Conservation (phyloP, 140 eudicot genomes). For the Stevia rebaudiana region DNA sequence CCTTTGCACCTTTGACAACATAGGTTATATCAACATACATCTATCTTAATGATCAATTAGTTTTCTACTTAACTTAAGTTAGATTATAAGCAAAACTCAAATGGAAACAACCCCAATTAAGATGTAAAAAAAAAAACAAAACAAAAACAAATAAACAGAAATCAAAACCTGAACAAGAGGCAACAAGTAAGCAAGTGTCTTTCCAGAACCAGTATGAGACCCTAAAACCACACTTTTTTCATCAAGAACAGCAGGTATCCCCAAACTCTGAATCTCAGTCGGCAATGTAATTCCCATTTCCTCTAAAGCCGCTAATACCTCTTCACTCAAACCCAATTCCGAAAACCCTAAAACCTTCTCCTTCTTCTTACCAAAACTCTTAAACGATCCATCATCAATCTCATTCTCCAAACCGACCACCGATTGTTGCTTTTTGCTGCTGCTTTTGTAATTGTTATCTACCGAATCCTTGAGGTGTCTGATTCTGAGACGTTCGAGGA, state of each 20-base stretch:
- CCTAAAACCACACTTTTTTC: constrained; percentile 84
- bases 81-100: neutral
- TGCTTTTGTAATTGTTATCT: neutral
- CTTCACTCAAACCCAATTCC: constrained; percentile 79
- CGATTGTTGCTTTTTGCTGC: constrained; percentile 24
- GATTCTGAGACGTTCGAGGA: constrained; percentile 63
- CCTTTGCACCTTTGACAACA: too few species aligned
- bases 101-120: neutral
- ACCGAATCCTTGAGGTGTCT: constrained; percentile 70
- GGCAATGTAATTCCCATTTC: constrained; percentile 83
- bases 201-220: constrained; percentile 94
- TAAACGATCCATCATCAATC: neutral
- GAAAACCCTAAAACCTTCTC: constrained; percentile 33
- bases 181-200: constrained; percentile 85
- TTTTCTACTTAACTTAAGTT: neutral
- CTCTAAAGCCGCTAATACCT: constrained; percentile 59
- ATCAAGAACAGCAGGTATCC: constrained; percentile 66
- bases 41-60: neutral
- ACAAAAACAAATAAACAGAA: neutral
- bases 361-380: constrained; percentile 24
- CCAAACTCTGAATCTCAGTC: constrained; percentile 86
- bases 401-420: neutral
- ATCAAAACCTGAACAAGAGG: constrained; percentile 79
- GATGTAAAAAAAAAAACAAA: neutral
- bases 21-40: neutral